Evolutionary conservation across 2,329 filamentous ascomycete genomes (phyloP).

Genomic region (Ceratocystis variospora): DNA sequence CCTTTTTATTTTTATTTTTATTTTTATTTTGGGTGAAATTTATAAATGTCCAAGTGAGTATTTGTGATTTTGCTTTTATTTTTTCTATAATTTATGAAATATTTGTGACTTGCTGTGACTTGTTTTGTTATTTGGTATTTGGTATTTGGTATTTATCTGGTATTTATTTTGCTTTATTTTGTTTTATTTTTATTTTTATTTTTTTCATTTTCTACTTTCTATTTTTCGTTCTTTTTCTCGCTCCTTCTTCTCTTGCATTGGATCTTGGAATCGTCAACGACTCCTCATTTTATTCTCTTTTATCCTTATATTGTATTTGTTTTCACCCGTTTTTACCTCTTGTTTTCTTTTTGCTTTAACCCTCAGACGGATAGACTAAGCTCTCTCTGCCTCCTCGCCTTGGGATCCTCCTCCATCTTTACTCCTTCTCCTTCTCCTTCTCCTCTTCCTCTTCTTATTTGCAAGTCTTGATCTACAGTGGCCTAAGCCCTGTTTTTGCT

Average conservation of each 20-base stretch:
- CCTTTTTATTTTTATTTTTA: no score
- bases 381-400: background rate
- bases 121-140: no score
- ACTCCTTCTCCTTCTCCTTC: background rate
- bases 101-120: background rate
- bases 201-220: background rate
- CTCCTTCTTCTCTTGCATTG: background rate
- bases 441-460: background rate
- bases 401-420: background rate
- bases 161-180: background rate
- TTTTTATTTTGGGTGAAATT: background rate
- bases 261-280: background rate
- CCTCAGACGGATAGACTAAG: no score
- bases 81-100: background rate
- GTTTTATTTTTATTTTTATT: background rate
- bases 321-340: background rate
- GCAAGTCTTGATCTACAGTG: slow-evolving; percentile 7
- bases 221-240: background rate
- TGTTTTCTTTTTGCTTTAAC: slow-evolving; percentile 3
- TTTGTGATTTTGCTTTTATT: background rate
- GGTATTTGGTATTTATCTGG: no score
- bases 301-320: no score
- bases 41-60: background rate
- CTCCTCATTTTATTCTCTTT: background rate
- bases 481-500: slow-evolving; percentile 10